Percentiles rank a stretch among this genome's conserved stretches.
These are phyloP conservation scores for Daldinia loculata DNA, from an alignment of 495 filamentous ascomycete species.

Conservation along the genomic window DNA sequence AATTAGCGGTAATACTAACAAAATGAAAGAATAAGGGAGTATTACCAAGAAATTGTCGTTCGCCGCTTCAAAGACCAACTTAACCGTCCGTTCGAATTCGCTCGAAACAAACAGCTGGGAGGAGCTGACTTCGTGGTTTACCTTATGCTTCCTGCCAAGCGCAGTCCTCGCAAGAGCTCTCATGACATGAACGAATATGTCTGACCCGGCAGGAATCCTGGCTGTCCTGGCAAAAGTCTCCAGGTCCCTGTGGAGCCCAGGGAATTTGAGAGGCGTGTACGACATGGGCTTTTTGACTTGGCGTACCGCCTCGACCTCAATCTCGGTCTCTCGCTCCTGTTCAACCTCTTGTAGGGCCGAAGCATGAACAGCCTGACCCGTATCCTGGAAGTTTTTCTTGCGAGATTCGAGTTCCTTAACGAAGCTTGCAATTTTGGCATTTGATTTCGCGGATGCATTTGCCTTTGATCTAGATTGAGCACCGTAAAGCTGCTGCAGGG, in stretches of 20 bases:
- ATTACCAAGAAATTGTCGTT: slow-evolving; percentile 46
- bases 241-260: slow-evolving; percentile 45
- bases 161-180: slow-evolving; percentile 33
- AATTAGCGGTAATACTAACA: slow-evolving; percentile 11
- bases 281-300: slow-evolving; percentile 51
- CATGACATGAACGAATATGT: slow-evolving; percentile 35
- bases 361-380: slow-evolving; percentile 46
- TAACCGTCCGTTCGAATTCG: slow-evolving; percentile 48
- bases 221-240: slow-evolving; percentile 44
- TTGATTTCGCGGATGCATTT: slow-evolving; percentile 14
- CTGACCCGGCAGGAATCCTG: slow-evolving; percentile 37
- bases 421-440: slow-evolving; percentile 39
- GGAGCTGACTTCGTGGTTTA: slow-evolving; percentile 19
- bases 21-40: neutral
- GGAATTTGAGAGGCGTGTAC: slow-evolving; percentile 42
- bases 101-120: slow-evolving; percentile 47
- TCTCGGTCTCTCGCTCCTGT: slow-evolving; percentile 58
- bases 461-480: slow-evolving; percentile 29
- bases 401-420: slow-evolving; percentile 46
- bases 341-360: slow-evolving; percentile 63
- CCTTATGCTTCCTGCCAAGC: slow-evolving; percentile 44
- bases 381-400: slow-evolving; percentile 46
- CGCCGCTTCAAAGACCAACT: slow-evolving; percentile 27
- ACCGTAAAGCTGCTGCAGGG: slow-evolving; percentile 48
- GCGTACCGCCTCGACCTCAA: slow-evolving; percentile 59